Evolutionary conservation across 2,329 filamentous ascomycete genomes (phyloP), one percentile per base, ranked within the genome.

Genomic region (Neobulgaria alba): DNA sequence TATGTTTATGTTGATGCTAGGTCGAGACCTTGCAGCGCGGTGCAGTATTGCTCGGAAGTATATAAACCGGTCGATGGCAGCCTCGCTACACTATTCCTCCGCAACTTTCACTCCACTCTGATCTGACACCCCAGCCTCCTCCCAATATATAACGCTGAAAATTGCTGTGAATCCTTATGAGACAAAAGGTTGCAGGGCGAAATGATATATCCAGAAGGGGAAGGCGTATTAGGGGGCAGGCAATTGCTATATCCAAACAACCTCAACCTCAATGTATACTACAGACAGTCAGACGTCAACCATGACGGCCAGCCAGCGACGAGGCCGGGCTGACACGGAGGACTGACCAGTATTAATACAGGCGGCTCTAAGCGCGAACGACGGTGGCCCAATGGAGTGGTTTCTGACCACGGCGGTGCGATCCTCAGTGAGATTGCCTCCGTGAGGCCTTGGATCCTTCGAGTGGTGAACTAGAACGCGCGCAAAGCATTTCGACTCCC

Each of bases 261-360:
- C 12, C 23, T 18, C 41, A 40, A 45, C 40, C 37, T 33, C 45
- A 47, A 41, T 26, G 33, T 38, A 50, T 48, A 56, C 52, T 57
- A 41, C 39, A 41, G 41, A 46, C 33, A 37, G 55, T 58, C 45
- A 57, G 55, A 52, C 23, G 21, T 32, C 44, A 46, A 31, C 39
- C 38, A 39, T 37, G 26, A 39, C 23, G 26, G 29, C 30, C 33
- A 29, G 32, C 29, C 34, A 26, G 34, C 35, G 36, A 29, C 38
- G 42, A 41, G 41, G 43, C 16, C 43, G 23, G 34, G 33, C 26
- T 45, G 44, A 41, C 30, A 44, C 36, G 35, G 38, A 45, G 32
- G 35, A 57, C 56, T 57, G 48, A 57, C 54, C 54, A 55, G 46
- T 58, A 58, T 55, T 36, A 54, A 51, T 57, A 57, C 55, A 56